Base-by-base conservation (phyloP, 75 land plant species). In the Pseudotsuga menziesii region DNA sequence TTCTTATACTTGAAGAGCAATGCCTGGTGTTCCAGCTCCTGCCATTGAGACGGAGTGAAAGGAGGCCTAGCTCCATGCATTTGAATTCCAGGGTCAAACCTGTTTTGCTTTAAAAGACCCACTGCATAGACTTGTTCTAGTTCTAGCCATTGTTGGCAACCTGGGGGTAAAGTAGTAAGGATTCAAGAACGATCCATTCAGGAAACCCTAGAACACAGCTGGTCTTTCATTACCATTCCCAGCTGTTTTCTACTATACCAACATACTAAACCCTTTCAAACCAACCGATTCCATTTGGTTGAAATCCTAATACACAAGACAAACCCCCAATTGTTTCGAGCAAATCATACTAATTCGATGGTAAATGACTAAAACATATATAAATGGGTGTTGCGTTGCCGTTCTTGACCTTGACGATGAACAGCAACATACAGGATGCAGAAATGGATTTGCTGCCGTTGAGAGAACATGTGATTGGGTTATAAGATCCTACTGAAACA, bases 11-110 rank as follows among this genome's bases (percentile, higher is more conserved):
- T 93, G 84, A 87, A 93, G 71, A 95, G 83, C 48, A 95, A 90
- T 15, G 98, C 96, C 75, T 95, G 98, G 76, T 93, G 92, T 86
- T 93, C 90, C 76, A 95, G 87, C 75, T 95, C 98, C 74, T 91
- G 86, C 92, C 91, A 89, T 64, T 95, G 98, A 5, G 78, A 72
- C 22, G 90, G 75, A 19, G 98, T 95, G 80, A 95, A 94, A 32
- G 91, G 91, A 39, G 81, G 74, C 44, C 86, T 76, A 2, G 79
- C 78, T 35, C 82, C 75, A 27, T 73, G 75, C 29, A 73, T 73
- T 52, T 73, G 75, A 41, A 73, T 73, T 4, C 73, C 39, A 41
- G 16, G n/a, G 39, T 19, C 36, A 39, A 12, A 19, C 20, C 52
- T 41, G 72, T 36, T 41, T n/a, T 44, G 52, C 52, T 69, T 69